These are phyloP conservation scores for Nigrograna mackinnonii DNA, from an alignment of 2,329 filamentous ascomycete species.

Conservation along the genomic window DNA sequence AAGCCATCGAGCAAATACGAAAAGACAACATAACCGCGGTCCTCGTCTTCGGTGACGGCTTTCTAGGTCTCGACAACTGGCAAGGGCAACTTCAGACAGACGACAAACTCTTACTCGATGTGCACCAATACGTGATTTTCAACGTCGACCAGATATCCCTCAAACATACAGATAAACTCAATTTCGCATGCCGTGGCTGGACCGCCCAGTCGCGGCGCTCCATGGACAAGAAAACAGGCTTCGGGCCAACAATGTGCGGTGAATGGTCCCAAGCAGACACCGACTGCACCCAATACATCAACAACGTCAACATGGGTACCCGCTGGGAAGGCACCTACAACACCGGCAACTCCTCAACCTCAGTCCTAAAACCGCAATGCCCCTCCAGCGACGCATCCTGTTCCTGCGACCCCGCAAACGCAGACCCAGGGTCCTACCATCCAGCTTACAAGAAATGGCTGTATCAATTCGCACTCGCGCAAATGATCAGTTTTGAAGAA, in stretches of 20 bases:
- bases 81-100: slow-evolving; percentile 76
- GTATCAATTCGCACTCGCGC: slow-evolving; percentile 87
- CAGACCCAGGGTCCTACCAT: slow-evolving; percentile 69
- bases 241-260: slow-evolving; percentile 90
- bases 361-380: slow-evolving; percentile 73
- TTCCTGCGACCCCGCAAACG: slow-evolving; percentile 76
- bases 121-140: slow-evolving; percentile 98
- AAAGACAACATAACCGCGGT: slow-evolving; percentile 73
- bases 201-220: slow-evolving; percentile 74
- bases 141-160: slow-evolving; percentile 84
- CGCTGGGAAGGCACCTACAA: slow-evolving; percentile 90
- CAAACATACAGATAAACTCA: slow-evolving; percentile 80
- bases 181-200: slow-evolving; percentile 89
- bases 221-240: slow-evolving; percentile 75
- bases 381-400: slow-evolving; percentile 67
- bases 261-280: slow-evolving; percentile 99
- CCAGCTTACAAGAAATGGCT: slow-evolving; percentile 82
- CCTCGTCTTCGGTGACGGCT: slow-evolving; percentile 91
- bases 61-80: slow-evolving; percentile 90
- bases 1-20: slow-evolving; percentile 73
- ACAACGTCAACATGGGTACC: slow-evolving; percentile 85
- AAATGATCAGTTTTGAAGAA: slow-evolving; percentile 92
- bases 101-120: slow-evolving; percentile 82
- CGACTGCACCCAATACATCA: slow-evolving; percentile 85
- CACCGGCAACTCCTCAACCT: slow-evolving; percentile 63